These are phyloP conservation scores for Obelidium mucronatum DNA, from an alignment of 192 early-diverging fungal species.

Conservation along the genomic window DNA sequence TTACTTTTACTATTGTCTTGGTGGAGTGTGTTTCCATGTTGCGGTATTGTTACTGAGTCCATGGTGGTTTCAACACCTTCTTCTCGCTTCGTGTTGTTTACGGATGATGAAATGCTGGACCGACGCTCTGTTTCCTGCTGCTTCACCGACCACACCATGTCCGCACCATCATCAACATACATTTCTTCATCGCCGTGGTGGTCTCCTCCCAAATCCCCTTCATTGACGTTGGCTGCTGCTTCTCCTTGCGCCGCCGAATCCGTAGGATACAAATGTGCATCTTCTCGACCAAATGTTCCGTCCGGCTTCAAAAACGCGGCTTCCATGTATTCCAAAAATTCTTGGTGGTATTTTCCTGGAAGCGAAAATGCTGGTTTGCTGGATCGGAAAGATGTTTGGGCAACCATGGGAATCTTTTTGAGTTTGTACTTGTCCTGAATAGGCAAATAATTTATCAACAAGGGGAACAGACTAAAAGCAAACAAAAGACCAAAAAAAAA, in stretches of 20 bases:
- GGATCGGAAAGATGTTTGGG: background rate
- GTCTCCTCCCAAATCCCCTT: background rate
- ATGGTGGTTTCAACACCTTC: no score
- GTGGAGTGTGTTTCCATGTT: no score
- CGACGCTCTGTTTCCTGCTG: no score
- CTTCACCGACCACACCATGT: no score
- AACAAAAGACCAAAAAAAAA: background rate
- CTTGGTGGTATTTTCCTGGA: background rate
- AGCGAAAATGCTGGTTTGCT: conserved; percentile 10
- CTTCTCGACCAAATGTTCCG: conserved; percentile 1
- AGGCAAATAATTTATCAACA: no score
- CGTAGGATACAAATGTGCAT: background rate
- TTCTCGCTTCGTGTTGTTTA: no score
- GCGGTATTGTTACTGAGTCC: no score
- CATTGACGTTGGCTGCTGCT: no score
- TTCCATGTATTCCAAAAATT: conserved; percentile 25
- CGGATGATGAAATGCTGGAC: no score
- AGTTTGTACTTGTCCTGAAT: background rate
- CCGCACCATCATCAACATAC: background rate
- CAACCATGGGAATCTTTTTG: background rate
- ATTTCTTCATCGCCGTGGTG: background rate
- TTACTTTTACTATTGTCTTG: no score
- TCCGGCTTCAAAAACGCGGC: background rate
- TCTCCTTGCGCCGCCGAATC: background rate
- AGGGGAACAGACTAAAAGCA: no score